Base-by-base conservation (phyloP, 805 yeast species). In the Saturnispora kantuleensis region DNA sequence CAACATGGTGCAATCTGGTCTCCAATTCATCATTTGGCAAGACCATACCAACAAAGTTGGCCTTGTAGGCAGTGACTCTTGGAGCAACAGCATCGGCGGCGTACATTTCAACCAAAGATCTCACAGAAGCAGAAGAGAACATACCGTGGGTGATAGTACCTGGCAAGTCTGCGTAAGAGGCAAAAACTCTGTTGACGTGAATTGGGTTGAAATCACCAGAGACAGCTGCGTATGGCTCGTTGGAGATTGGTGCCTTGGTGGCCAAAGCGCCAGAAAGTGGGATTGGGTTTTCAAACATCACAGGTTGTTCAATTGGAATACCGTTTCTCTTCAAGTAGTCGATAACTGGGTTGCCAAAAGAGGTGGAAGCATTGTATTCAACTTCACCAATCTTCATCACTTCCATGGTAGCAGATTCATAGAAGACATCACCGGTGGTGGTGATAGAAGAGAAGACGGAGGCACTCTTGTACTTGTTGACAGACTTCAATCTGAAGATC, bases 81-180 rank as follows among this genome's bases (percentile, higher is more conserved):
- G 89, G 78, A 47, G 96, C 93, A 56, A 86, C 89, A 65, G 93
- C 88, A 66, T 88, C 89, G 51, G 99, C 98, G 52, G 98, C 98
- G 87, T 96, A 89, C 65, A 86, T 84, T 71, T 93, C 99, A 55
- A 93, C 96, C 62, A 88, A 76, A 31, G 94, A 79, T 72, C 98
- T 83, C 55, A 89, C 90, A 51, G 95, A 76, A 50, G 97, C 98
- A 61, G 95, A 84, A 16, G 97, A 85, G 75, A 78, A 94, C 99
- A 93, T 94, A 64, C 99, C 99, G 61, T 94, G 98, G 32, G 98
- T 93, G 58, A 93, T 93, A 33, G 97, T 93, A 54, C 98, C 98
- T 48, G 96, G 96, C 60, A 93, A 74, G 59, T 79, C 79, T 38
- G 96, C 97, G 63, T 93, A 93, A 50, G 79, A 74, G 46, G 98